These are phyloP conservation scores for Backusella mclennaniae DNA, from an alignment of 192 early-diverging fungal species.

Conservation along the genomic window DNA sequence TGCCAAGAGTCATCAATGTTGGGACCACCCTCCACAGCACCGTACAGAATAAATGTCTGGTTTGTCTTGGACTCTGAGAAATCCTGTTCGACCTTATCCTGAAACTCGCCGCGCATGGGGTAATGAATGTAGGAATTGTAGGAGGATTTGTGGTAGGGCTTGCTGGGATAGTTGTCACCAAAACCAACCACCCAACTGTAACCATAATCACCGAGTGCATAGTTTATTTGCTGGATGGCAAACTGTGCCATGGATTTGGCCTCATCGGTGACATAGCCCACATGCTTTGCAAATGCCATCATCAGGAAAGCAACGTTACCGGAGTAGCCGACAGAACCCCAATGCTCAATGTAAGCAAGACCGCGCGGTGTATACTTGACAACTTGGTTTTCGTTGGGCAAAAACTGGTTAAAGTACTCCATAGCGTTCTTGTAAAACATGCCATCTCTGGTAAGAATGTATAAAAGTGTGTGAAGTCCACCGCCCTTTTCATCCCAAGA, in stretches of 20 bases:
- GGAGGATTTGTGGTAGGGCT: constrained; percentile 51
- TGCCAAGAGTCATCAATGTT: constrained; percentile 49
- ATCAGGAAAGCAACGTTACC: constrained; percentile 45
- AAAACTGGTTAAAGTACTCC: constrained; percentile 33
- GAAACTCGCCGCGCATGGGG: constrained; percentile 45
- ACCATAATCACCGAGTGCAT: constrained; percentile 51
- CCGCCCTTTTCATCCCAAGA: constrained; percentile 56
- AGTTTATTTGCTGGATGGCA: constrained; percentile 52
- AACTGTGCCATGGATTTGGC: constrained; percentile 31
- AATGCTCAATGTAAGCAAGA: constrained; percentile 41
- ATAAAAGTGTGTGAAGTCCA: constrained; percentile 39
- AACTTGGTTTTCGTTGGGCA: constrained; percentile 32
- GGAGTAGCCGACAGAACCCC: constrained; percentile 53
- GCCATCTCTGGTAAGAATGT: constrained; percentile 40
- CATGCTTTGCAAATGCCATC: constrained; percentile 38
- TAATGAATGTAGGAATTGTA: constrained; percentile 57
- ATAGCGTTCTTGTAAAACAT: constrained; percentile 35
- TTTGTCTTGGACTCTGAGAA: constrained; percentile 39
- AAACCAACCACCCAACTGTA: constrained; percentile 54
- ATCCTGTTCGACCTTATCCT: constrained; percentile 45
- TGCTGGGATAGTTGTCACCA: constrained; percentile 45
- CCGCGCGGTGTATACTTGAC: constrained; percentile 51
- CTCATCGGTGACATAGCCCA: constrained; percentile 22
- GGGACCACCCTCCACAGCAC: constrained; percentile 58
- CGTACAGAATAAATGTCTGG: constrained; percentile 54